These are phyloP conservation scores for Pseudogymnoascus sp. DNA, from an alignment of 2,329 filamentous ascomycete genomes.

Conservation along the genomic window DNA sequence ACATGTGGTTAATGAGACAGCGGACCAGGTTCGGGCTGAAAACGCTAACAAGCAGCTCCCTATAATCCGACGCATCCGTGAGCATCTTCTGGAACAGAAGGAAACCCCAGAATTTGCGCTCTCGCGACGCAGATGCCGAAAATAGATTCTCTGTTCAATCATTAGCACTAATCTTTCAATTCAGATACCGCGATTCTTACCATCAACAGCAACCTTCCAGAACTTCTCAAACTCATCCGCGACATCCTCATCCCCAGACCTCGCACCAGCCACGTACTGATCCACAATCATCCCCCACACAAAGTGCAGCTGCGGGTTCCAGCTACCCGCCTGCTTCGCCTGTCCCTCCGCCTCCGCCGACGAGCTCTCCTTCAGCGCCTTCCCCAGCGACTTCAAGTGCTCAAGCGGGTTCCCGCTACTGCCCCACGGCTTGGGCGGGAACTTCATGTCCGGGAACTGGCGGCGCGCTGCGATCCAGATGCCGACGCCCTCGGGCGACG, in stretches of 20 bases:
- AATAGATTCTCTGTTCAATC: constrained; percentile 64
- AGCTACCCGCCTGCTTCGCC: constrained; percentile 52
- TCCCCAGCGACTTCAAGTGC: constrained; percentile 60
- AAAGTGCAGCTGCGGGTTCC: constrained; percentile 75
- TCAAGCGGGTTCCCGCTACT: constrained; percentile 63
- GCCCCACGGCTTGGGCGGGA: constrained; percentile 63
- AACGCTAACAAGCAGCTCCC: constrained; percentile 45
- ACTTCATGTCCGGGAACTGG: constrained; percentile 53
- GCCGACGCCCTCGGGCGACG: constrained; percentile 80
- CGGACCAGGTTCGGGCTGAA: constrained; percentile 80
- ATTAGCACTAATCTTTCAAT: constrained; percentile 14
- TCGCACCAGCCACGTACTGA: constrained; percentile 35
- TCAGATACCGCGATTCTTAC: constrained; percentile 39
- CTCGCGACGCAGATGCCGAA: constrained; percentile 69
- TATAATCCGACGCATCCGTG: constrained; percentile 40
- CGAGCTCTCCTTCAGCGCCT: constrained; percentile 70
- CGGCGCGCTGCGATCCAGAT: constrained; percentile 70
- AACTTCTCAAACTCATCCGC: constrained; percentile 58
- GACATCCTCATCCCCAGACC: constrained; percentile 23
- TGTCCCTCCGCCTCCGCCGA: constrained; percentile 38
- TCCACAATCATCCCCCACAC: constrained; percentile 76
- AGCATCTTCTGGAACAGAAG: constrained; percentile 75
- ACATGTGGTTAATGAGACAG: constrained; percentile 74
- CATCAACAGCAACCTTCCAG: constrained; percentile 80
- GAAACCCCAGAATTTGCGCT: constrained; percentile 88